These are phyloP conservation scores for Podospora australis DNA, from an alignment of 495 filamentous ascomycete genomes.

Conservation along the genomic window DNA sequence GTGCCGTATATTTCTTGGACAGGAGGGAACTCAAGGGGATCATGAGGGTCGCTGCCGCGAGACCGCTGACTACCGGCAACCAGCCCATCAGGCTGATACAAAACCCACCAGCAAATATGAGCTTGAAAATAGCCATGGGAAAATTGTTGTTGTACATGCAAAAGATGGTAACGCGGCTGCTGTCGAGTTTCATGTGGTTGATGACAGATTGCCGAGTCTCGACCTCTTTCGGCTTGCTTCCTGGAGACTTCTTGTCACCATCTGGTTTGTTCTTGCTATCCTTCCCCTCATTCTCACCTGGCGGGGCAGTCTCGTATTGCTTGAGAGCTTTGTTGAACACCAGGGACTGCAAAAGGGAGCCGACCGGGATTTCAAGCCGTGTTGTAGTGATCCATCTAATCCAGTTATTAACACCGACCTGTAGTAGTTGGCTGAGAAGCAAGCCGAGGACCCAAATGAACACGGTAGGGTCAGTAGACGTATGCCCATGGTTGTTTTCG, in stretches of 20 bases:
- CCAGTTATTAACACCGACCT: conserved; percentile 48
- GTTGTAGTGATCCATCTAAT: conserved; percentile 55
- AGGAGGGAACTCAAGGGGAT: conserved; percentile 54
- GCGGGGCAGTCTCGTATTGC: conserved; percentile 59
- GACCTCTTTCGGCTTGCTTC: conserved; percentile 7
- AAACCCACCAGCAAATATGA: conserved; percentile 52
- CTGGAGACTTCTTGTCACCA: neutral
- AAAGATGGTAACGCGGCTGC: conserved; percentile 56
- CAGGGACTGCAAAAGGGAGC: conserved; percentile 55
- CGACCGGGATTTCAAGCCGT: conserved; percentile 51
- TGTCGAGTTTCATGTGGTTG: conserved; percentile 36
- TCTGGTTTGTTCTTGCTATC: neutral
- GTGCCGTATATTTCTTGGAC: conserved; percentile 48
- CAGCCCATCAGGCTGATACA: conserved; percentile 58
- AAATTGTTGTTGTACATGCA: conserved; percentile 52
- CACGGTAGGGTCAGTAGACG: conserved; percentile 24
- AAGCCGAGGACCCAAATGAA: conserved; percentile 55
- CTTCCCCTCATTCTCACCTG: conserved; percentile 33
- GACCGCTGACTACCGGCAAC: conserved; percentile 53
- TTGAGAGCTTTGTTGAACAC: conserved; percentile 63
- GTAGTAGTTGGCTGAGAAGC: conserved; percentile 43
- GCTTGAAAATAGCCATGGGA: conserved; percentile 42
- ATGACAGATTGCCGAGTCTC: conserved; percentile 21
- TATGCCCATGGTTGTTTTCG: conserved; percentile 38
- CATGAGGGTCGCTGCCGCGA: conserved; percentile 47